Conservation (phyloP, 1,284 basidiomycete species). For the Boletus mariae region DNA sequence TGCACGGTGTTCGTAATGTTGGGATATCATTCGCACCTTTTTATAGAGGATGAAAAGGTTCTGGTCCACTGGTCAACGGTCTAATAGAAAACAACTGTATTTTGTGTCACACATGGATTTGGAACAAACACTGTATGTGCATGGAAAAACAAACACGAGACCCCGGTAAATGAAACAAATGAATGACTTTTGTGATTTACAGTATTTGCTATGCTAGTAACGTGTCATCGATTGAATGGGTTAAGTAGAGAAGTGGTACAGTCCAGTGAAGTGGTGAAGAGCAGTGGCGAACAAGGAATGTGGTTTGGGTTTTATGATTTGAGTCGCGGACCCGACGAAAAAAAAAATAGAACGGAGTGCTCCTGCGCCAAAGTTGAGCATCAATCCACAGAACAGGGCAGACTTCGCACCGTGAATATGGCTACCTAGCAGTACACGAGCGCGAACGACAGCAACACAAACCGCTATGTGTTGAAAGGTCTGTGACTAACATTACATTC, state of each 20-base stretch:
- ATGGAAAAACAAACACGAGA: conserved; percentile 23
- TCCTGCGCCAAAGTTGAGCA: conserved; percentile 22
- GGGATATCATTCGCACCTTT: not conserved
- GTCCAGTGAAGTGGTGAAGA: conserved; percentile 24
- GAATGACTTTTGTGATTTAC: conserved; percentile 28
- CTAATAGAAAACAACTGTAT: conserved; percentile 11
- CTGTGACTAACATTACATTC: conserved; percentile 34
- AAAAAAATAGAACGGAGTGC: conserved; percentile 1
- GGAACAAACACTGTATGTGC: conserved; percentile 21
- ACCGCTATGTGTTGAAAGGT: conserved; percentile 18
- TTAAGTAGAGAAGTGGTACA: conserved; percentile 26
- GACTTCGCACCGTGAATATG: conserved; percentile 46
- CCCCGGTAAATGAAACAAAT: conserved; percentile 22
- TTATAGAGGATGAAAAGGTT: not conserved
- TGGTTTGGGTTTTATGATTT: conserved; percentile 23
- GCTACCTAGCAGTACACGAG: conserved; percentile 53
- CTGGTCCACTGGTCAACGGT: not conserved
- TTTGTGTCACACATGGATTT: conserved; percentile 13
- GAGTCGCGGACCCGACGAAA: conserved; percentile 29
- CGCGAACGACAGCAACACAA: conserved; percentile 28
- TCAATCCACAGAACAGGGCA: conserved; percentile 30
- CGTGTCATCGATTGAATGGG: conserved; percentile 15
- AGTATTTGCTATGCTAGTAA: conserved; percentile 31
- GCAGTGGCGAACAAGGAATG: conserved; percentile 22
- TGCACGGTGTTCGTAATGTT: conserved; percentile 9